Conservation (phyloP, 2,329 filamentous ascomycete genomes). For the Fusarium sp. region DNA sequence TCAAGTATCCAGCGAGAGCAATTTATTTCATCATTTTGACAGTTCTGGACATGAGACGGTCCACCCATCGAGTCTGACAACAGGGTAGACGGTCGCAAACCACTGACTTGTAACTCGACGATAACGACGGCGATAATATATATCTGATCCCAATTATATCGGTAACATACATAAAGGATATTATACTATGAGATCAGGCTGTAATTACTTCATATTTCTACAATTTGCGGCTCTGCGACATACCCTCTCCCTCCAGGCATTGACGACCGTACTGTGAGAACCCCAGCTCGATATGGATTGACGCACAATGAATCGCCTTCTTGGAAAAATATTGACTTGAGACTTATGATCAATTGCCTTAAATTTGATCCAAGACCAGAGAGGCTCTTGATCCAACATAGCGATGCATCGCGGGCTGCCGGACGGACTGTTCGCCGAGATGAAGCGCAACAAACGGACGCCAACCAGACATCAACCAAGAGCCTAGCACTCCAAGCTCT, state of each 20-base stretch:
- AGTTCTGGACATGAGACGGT: neutral
- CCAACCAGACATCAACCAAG: accelerated
- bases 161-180: accelerated
- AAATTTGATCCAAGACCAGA: too few relatives aligned
- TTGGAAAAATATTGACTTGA: accelerated
- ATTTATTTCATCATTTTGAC: neutral
- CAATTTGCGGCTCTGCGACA: neutral
- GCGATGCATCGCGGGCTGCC: neutral
- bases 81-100: neutral
- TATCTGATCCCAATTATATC: accelerated
- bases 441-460: neutral
- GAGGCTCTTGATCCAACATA: neutral
- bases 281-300: neutral
- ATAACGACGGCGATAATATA: neutral
- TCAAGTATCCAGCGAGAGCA: neutral
- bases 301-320: neutral
- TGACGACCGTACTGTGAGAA: neutral
- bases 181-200: accelerated
- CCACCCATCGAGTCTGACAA: neutral
- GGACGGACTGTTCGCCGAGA: neutral
- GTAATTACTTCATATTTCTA: neutral
- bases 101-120: neutral
- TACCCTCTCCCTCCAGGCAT: neutral
- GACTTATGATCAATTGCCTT: accelerated
- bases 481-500: neutral